Percentiles rank a stretch among this genome's conserved stretches.
phyloP scores from a whole-genome alignment of 495 filamentous ascomycete genomes.

The Lindgomyces ingoldianus region DNA sequence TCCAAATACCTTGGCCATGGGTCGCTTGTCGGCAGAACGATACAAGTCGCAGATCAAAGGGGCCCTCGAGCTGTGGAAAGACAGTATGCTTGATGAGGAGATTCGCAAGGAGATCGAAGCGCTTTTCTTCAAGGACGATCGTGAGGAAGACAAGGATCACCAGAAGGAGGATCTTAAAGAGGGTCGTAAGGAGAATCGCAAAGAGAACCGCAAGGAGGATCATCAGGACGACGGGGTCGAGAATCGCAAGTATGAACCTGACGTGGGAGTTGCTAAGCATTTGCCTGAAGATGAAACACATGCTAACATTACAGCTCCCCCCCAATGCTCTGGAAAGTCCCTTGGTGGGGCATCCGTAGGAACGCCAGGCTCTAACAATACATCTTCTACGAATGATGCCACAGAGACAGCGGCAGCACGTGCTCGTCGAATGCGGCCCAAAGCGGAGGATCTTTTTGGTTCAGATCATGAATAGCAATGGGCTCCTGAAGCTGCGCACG shows the following conservation, averaged over 20 bases:
- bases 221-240: background rate
- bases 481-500: background rate
- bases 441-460: conserved; percentile 94
- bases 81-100: background rate
- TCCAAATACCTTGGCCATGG: background rate
- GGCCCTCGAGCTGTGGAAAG: background rate
- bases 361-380: background rate
- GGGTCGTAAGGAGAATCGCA: background rate
- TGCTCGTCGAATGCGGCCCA: conserved; percentile 58
- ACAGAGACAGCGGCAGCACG: conserved; percentile 24
- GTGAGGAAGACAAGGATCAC: background rate
- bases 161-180: background rate
- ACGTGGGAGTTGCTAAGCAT: background rate
- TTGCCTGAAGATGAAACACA: background rate
- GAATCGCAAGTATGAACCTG: background rate
- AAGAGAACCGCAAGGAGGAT: background rate
- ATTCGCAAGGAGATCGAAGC: background rate
- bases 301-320: background rate
- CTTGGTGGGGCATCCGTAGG: background rate
- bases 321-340: background rate
- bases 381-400: background rate
- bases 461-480: conserved; percentile 44
- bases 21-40: background rate
- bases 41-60: background rate
- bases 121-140: background rate